Evolutionary conservation across 2,329 filamentous ascomycete genomes (phyloP).

Genomic region (Corniculantispora saksenae): DNA sequence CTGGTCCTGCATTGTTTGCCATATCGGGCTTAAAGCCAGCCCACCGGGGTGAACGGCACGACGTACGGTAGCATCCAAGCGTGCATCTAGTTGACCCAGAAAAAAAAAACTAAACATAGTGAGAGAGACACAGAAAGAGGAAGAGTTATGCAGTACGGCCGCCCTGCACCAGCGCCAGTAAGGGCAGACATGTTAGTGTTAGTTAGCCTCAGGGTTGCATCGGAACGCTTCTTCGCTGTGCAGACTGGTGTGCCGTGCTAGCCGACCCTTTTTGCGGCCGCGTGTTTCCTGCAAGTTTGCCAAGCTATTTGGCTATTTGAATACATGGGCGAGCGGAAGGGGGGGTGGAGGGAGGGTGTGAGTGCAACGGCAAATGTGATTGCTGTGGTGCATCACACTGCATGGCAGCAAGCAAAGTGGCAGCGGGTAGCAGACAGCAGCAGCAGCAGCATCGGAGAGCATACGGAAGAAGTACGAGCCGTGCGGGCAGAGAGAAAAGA

Average conservation of each 20-base stretch:
- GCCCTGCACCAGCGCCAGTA: too few species aligned
- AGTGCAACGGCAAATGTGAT: neutral
- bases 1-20: neutral
- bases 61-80: neutral
- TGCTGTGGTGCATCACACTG: neutral
- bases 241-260: neutral
- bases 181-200: too few species aligned
- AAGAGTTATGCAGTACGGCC: too few species aligned
- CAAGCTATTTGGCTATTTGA: neutral
- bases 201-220: constrained; percentile 1
- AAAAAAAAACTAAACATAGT: too few species aligned
- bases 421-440: too few species aligned
- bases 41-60: neutral
- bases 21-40: neutral
- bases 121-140: too few species aligned
- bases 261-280: neutral
- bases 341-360: too few species aligned
- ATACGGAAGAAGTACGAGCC: neutral
- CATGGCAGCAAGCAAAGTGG: neutral
- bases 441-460: neutral
- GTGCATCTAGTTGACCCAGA: neutral
- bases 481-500: neutral
- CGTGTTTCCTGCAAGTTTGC: neutral
- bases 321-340: neutral
- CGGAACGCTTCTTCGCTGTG: neutral